Base-by-base conservation (phyloP, 208 protist species). In the Crithidia thermophila region DNA sequence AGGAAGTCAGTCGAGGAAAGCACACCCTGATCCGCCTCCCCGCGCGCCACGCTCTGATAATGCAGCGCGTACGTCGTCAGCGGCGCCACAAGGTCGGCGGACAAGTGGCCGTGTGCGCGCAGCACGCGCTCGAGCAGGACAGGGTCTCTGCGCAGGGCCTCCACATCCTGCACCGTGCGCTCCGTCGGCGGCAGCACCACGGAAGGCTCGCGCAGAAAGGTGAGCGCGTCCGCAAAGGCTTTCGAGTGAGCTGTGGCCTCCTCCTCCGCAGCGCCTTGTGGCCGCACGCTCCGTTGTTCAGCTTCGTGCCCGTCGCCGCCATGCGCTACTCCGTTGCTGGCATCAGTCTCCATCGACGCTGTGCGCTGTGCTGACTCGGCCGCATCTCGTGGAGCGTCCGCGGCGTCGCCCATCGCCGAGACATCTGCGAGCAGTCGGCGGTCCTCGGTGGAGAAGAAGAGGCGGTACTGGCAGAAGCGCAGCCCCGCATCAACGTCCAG, bases 401-500 rank as follows among this genome's bases (percentile, higher is more conserved):
- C n/a, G n/a, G n/a, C n/a, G 10, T 40, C 36, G 8, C 59, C 36
- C 5, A 64, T 7, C n/a, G 47, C 50, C 25, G 11, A 31, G 30
- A 67, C 53, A 43, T 82, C 64, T 34, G 40, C 30, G 20, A 84
- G 40, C 49, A 88, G 53, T 27, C 59, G 62, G 21, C 70, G 46
- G 57, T 88, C 82, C 13, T 79, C 70, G 2, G 64, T 59, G n/a
- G 72, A 80, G 40, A 88, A 88, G 23, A 84, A 75, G 40, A 82
- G 42, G 51, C 72, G 71, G 43, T 77, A 73, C 49, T 82, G 68
- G 45, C 43, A 68, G 4, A 69, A 51, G 5, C 72, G 75, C 42
- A 86, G 23, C 40, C 52, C 67, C 6, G 39, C 50, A 11, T 72
- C 69, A 14, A 61, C 43, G 16, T 67, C 69, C 40, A 67, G 36